Conservation (phyloP, 441 rosid genomes). For the Corymbia citriodora region DNA sequence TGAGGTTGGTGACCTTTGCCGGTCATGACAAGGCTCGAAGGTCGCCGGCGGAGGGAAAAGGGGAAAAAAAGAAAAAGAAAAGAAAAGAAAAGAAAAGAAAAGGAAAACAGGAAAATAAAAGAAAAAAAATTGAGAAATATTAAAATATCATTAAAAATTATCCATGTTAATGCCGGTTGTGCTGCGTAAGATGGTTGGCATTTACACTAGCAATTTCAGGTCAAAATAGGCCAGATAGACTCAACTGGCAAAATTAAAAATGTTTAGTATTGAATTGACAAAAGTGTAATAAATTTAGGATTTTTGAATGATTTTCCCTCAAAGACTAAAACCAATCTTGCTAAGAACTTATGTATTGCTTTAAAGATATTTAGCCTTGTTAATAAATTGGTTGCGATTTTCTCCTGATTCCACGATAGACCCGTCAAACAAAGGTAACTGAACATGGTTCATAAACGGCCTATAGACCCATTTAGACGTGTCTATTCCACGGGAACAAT, state of each 20-base stretch:
- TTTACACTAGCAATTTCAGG: accelerated
- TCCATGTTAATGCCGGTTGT: accelerated
- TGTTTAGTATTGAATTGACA: accelerated
- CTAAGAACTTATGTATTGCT: background rate
- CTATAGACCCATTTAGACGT: too few relatives aligned
- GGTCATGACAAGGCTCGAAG: background rate
- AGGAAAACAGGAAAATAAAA: too few relatives aligned
- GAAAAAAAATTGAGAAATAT: accelerated
- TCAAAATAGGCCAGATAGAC: accelerated
- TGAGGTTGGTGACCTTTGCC: background rate
- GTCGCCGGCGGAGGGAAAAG: background rate
- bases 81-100: too few relatives aligned
- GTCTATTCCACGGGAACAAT: too few relatives aligned
- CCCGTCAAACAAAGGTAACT: too few relatives aligned
- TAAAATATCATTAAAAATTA: too few relatives aligned
- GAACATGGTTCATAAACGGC: too few relatives aligned
- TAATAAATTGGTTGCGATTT: background rate
- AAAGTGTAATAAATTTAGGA: accelerated
- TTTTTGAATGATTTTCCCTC: too few relatives aligned
- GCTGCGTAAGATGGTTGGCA: accelerated
- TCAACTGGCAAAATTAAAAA: accelerated
- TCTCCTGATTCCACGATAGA: background rate
- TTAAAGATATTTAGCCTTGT: background rate
- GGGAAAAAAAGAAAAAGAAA: too few relatives aligned
- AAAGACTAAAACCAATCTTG: background rate